These are phyloP conservation scores for Dicorynia guianensis DNA, from an alignment of 306 rosid genomes.

Conservation along the genomic window DNA sequence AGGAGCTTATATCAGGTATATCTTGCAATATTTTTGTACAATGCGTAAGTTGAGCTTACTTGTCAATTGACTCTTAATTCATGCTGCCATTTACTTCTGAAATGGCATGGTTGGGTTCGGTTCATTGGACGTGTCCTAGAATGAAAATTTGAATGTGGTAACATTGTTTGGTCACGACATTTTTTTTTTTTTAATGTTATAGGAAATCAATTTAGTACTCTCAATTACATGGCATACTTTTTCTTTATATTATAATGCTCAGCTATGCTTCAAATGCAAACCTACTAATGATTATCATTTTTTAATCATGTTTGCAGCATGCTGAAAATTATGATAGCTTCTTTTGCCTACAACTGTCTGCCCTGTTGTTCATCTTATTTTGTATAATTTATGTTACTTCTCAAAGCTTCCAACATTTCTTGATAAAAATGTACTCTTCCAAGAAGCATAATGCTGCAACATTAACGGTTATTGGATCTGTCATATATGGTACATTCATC, in stretches of 20 bases:
- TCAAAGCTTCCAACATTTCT: neutral
- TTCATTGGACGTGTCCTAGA: neutral
- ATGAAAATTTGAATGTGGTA: neutral
- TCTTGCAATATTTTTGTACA: neutral
- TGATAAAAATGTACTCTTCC: neutral
- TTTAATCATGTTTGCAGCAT: neutral
- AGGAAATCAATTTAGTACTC: neutral
- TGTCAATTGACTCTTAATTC: slow-evolving; percentile 5
- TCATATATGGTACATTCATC: neutral
- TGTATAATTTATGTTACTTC: neutral
- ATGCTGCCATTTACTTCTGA: slow-evolving; percentile 2
- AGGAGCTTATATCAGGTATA: slow-evolving; percentile 91
- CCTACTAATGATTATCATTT: neutral
- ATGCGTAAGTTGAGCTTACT: neutral
- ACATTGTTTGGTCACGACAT: neutral
- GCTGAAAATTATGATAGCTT: neutral
- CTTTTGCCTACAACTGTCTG: neutral
- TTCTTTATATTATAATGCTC: neutral
- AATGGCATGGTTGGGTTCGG: slow-evolving; percentile 22
- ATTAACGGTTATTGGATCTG: slow-evolving; percentile 11
- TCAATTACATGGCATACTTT: neutral
- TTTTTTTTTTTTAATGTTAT: neutral
- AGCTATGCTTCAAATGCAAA: neutral
- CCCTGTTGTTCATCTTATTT: neutral
- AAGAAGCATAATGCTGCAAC: slow-evolving; percentile 11